Evolutionary conservation across 2,329 filamentous ascomycete genomes (phyloP), one percentile per base, ranked within the genome.

Genomic region (Emmonsia crescens): DNA sequence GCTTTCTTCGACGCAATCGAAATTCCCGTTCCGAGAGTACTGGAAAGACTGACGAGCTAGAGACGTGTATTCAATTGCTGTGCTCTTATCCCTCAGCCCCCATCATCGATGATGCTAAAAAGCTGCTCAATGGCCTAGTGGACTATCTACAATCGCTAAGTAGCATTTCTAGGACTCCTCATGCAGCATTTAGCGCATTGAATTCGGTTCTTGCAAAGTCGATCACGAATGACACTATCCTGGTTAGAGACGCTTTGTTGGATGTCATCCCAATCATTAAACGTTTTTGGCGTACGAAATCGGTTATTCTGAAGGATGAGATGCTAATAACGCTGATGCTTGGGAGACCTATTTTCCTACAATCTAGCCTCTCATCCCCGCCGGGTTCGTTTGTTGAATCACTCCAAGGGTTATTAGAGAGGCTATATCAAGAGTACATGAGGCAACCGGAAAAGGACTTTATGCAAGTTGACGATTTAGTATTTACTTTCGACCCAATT

Each of bases 351-450:
- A 76, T 83, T 62, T 70, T 89, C 38, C 71, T 74, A 48, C 77
- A 82, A 59, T 71, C 70, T 64, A 48, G 66, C 61, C 65, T 66
- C 59, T 66, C 73, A 71, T 63, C 66, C 76, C 66, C 73, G 69
- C 61, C 71, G 68, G 60, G 73, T 80, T 61, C 72, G 74, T 33
- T 77, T 69, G 52, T 73, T 21, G 68, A 66, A 14, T 81, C 66
- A 60, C 66, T 96, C 5, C 83, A 87, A 65, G 82, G 83, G n/a
- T 74, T 96, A 1, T 71, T 86, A 40, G 86, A 91, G 52, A 79
- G 82, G 3, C 75, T 99, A n/a, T 88, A 87, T 77, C 77, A 77
- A 9, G 93, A 96, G 68, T 97, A 97, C 73, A 80, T 84, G 3
- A 86, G 80, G 65, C 83, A 91, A 63, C 80, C 85, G 42, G 85